Evolutionary conservation across 2,329 filamentous ascomycete genomes (phyloP).

Genomic region (Colletotrichum somersetense): DNA sequence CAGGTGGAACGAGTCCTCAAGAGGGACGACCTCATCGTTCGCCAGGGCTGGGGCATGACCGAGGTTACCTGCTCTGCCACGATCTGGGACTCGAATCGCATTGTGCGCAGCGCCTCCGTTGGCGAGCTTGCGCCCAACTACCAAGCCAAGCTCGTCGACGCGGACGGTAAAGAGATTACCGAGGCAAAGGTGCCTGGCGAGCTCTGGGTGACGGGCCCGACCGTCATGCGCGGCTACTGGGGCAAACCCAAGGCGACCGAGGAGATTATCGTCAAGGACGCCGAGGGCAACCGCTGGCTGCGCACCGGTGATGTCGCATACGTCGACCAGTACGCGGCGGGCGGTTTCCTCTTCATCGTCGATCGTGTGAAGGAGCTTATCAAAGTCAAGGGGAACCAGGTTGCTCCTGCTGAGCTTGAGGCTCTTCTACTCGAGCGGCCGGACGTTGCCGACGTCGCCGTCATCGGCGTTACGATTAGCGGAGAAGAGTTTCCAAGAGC

Average conservation of each 20-base stretch:
- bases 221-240: conserved; percentile 84
- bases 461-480: conserved; percentile 69
- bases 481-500: conserved; percentile 73
- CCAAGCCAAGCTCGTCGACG: conserved; percentile 74
- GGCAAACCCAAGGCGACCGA: conserved; percentile 75
- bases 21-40: conserved; percentile 51
- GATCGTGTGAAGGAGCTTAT: conserved; percentile 78
- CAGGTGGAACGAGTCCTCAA: conserved; percentile 66
- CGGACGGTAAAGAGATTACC: conserved; percentile 65
- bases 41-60: conserved; percentile 91
- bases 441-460: conserved; percentile 71
- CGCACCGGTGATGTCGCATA: conserved; percentile 82
- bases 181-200: conserved; percentile 71
- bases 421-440: conserved; percentile 53
- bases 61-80: conserved; percentile 80
- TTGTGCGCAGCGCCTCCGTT: conserved; percentile 61
- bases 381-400: conserved; percentile 71
- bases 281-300: conserved; percentile 72
- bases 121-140: conserved; percentile 79
- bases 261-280: conserved; percentile 64
- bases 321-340: conserved; percentile 68
- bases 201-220: conserved; percentile 79
- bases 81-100: conserved; percentile 69
- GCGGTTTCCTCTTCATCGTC: conserved; percentile 71
- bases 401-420: conserved; percentile 66